Conservation (phyloP, 371 early-diverging fungal genomes). For the Coemansia sp. region DNA sequence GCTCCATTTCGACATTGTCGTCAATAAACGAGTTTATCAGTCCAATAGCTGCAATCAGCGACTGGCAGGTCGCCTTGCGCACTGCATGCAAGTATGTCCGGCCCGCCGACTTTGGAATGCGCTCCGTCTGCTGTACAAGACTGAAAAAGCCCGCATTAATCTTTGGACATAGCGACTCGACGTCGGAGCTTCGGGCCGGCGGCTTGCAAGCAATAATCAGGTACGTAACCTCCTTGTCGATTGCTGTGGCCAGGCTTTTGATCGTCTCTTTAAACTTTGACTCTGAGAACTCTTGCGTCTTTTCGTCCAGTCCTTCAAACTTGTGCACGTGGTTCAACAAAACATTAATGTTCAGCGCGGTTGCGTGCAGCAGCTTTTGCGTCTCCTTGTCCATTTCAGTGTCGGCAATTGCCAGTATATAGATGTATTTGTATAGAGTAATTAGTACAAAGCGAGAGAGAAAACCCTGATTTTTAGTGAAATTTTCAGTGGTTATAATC, state of each 20-base stretch:
- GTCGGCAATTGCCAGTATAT: not conserved
- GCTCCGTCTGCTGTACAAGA: slow-evolving; percentile 30
- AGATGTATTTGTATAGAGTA: not conserved
- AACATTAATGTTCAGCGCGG: slow-evolving; percentile 22
- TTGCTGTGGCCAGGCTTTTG: slow-evolving; percentile 27
- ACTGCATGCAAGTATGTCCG: slow-evolving; percentile 30
- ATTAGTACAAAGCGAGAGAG: not conserved
- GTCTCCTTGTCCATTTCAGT: slow-evolving; percentile 23
- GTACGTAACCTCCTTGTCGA: slow-evolving; percentile 45
- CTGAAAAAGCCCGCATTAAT: slow-evolving; percentile 43
- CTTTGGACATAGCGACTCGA: slow-evolving; percentile 41
- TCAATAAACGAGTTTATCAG: slow-evolving; percentile 42
- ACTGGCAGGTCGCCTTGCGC: slow-evolving; percentile 27
- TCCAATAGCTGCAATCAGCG: slow-evolving; percentile 21
- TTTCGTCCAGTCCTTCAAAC: slow-evolving; percentile 30
- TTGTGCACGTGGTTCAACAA: slow-evolving; percentile 24
- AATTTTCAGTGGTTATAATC: not conserved
- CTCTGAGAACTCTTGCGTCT: slow-evolving; percentile 17
- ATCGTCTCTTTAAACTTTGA: slow-evolving; percentile 15
- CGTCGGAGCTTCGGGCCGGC: slow-evolving; percentile 37
- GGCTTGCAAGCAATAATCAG: slow-evolving; percentile 48
- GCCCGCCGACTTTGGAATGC: slow-evolving; percentile 36
- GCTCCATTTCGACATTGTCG: slow-evolving; percentile 22
- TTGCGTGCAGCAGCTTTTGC: slow-evolving; percentile 32
- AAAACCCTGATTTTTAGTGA: not conserved